Evolutionary conservation across 2,329 filamentous ascomycete species (phyloP).

Genomic region (Hypoxylon sp.): DNA sequence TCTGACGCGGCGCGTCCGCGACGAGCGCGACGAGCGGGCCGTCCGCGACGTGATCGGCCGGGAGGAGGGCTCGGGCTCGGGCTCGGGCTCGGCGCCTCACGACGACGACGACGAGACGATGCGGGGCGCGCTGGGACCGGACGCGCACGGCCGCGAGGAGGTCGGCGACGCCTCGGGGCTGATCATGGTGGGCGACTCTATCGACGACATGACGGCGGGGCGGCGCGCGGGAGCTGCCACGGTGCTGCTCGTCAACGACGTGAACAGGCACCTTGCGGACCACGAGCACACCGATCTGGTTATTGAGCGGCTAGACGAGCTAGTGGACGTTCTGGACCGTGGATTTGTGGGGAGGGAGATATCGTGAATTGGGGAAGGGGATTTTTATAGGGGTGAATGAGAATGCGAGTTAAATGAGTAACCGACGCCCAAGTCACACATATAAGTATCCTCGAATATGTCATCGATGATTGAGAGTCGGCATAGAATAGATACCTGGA

Average conservation of each 20-base stretch:
- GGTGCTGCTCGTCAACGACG: slow-evolving; percentile 87
- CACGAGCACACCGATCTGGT: slow-evolving; percentile 83
- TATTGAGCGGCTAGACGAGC: slow-evolving; percentile 77
- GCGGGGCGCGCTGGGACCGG: slow-evolving; percentile 38
- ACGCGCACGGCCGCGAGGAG: slow-evolving; percentile 26
- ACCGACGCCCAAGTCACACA: neutral
- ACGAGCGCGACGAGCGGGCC: slow-evolving; percentile 31
- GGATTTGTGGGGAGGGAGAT: slow-evolving; percentile 72
- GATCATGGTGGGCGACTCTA: slow-evolving; percentile 80
- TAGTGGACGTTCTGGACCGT: slow-evolving; percentile 78
- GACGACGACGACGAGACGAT: no score
- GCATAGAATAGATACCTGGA: neutral
- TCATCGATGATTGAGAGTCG: neutral
- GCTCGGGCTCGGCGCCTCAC: slow-evolving; percentile 19
- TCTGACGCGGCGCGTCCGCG: slow-evolving; percentile 53
- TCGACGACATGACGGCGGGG: slow-evolving; percentile 94
- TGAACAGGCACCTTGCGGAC: slow-evolving; percentile 75
- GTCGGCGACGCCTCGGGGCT: slow-evolving; percentile 64
- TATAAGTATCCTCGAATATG: neutral
- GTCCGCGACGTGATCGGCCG: slow-evolving; percentile 38
- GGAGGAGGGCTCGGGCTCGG: slow-evolving; percentile 17
- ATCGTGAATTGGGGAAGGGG: no score
- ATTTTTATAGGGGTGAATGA: neutral
- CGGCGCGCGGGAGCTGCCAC: slow-evolving; percentile 86
- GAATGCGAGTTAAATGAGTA: neutral